These are phyloP conservation scores for Linum usitatissimum DNA, from an alignment of 345 rosid species.

Conservation along the genomic window DNA sequence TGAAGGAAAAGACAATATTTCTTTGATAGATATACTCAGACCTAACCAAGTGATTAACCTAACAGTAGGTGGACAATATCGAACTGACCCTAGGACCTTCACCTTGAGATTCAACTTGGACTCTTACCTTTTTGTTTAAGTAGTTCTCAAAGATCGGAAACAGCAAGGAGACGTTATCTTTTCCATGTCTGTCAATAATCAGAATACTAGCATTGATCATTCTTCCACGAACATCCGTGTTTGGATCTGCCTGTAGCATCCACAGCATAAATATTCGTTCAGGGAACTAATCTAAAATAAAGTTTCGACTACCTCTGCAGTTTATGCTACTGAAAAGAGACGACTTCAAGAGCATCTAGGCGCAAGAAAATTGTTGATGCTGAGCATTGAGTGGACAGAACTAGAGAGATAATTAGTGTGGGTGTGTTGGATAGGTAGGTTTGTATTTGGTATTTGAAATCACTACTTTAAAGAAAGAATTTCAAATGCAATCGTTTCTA, in stretches of 20 bases:
- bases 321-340: neutral
- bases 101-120: conserved; percentile 10
- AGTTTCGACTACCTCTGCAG: neutral
- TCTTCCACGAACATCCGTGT: conserved; percentile 95
- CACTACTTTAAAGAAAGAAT: too few relatives aligned
- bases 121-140: conserved; percentile 73
- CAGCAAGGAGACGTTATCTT: conserved; percentile 72
- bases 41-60: neutral
- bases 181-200: conserved; percentile 91
- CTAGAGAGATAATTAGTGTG: too few relatives aligned
- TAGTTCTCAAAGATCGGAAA: conserved; percentile 96
- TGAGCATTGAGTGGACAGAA: neutral
- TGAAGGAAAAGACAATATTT: conserved; percentile 2
- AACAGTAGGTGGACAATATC: neutral
- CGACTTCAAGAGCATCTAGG: neutral
- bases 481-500: too few relatives aligned
- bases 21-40: too few relatives aligned
- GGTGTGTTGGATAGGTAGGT: too few relatives aligned
- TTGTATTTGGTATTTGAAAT: too few relatives aligned
- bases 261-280: conserved; percentile 3
- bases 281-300: neutral
- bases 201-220: conserved; percentile 94
- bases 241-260: conserved; percentile 76
- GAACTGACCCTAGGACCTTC: neutral
- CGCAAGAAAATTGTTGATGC: neutral